Percentiles rank a stretch among this genome's conserved stretches.
These are phyloP conservation scores for Rhodosporidiobolus sp. DNA, from an alignment of 768 basidiomycete species.

Conservation along the genomic window DNA sequence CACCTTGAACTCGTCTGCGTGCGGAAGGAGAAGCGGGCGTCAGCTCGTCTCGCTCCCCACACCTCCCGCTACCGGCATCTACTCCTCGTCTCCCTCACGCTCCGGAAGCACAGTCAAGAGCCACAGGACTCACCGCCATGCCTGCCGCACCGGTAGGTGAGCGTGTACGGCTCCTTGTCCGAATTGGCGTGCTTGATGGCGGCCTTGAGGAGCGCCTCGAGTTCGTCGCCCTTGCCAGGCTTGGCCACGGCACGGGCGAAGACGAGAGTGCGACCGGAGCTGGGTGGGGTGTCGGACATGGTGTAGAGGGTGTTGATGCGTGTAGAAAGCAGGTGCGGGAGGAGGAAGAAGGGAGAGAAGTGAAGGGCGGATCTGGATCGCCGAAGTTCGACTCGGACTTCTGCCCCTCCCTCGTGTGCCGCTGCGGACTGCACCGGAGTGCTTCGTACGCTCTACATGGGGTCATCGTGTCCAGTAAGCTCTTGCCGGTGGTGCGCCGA, in stretches of 20 bases:
- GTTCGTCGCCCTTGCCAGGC: slow-evolving; percentile 25
- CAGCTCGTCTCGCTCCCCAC: too few relatives aligned
- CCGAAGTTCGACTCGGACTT: too few relatives aligned
- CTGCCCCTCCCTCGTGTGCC: too few relatives aligned
- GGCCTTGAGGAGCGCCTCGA: slow-evolving; percentile 6
- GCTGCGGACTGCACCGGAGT: too few relatives aligned
- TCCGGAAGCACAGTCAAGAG: not conserved
- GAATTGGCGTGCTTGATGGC: slow-evolving; percentile 8
- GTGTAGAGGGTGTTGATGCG: too few relatives aligned
- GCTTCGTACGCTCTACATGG: too few relatives aligned
- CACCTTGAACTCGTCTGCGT: slow-evolving; percentile 13
- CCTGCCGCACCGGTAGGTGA: slow-evolving; percentile 15
- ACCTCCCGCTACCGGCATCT: too few relatives aligned
- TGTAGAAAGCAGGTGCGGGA: not conserved
- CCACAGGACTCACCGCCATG: slow-evolving; percentile 10
- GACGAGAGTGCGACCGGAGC: slow-evolving; percentile 17
- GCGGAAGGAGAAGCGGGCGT: too few relatives aligned
- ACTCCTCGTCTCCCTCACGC: not conserved
- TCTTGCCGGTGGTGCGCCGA: too few relatives aligned
- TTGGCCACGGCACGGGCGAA: slow-evolving; percentile 20
- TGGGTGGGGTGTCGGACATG: slow-evolving; percentile 15
- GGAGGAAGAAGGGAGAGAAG: not conserved
- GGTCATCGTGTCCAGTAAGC: too few relatives aligned
- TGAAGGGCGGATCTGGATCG: too few relatives aligned
- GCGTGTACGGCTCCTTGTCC: slow-evolving; percentile 33